Evolutionary conservation across 2,329 filamentous ascomycete species (phyloP).

Genomic region (Zasmidium angulare): DNA sequence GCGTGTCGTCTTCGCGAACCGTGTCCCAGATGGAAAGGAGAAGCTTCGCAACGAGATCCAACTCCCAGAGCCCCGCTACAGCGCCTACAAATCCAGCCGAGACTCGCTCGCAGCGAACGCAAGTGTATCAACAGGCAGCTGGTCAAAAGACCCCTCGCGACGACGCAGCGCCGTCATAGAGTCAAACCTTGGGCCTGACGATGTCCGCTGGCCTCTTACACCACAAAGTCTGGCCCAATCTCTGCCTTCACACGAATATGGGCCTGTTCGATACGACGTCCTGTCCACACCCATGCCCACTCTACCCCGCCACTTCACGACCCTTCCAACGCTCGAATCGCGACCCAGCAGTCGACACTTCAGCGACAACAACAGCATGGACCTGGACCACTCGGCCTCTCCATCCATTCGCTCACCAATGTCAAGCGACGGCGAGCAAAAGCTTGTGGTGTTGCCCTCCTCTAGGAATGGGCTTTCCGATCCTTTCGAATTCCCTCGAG

Average conservation of each 20-base stretch:
- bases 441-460: background rate
- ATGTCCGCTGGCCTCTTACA: conserved; percentile 4
- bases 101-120: conserved; percentile 33
- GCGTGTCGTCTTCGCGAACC: conserved; percentile 92
- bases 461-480: conserved; percentile 16
- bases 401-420: conserved; percentile 21
- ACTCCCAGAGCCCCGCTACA: conserved; percentile 82
- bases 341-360: conserved; percentile 30
- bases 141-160: conserved; percentile 13
- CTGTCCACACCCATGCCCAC: conserved; percentile 21
- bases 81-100: conserved; percentile 70
- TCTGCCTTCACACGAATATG: conserved; percentile 22
- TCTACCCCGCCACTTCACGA: conserved; percentile 27
- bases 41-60: conserved; percentile 87
- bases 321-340: conserved; percentile 29
- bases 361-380: conserved; percentile 28
- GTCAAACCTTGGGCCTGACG: background rate
- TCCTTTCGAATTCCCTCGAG: conserved; percentile 29
- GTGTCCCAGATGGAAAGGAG: conserved; percentile 93
- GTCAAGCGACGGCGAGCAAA: conserved; percentile 14
- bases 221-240: conserved; percentile 24
- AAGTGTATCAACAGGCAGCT: background rate
- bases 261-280: conserved; percentile 17
- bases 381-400: conserved; percentile 27
- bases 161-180: conserved; percentile 19